phyloP scores from a whole-genome alignment of 345 rosid genomes.

The Dipteronia sinensis region DNA sequence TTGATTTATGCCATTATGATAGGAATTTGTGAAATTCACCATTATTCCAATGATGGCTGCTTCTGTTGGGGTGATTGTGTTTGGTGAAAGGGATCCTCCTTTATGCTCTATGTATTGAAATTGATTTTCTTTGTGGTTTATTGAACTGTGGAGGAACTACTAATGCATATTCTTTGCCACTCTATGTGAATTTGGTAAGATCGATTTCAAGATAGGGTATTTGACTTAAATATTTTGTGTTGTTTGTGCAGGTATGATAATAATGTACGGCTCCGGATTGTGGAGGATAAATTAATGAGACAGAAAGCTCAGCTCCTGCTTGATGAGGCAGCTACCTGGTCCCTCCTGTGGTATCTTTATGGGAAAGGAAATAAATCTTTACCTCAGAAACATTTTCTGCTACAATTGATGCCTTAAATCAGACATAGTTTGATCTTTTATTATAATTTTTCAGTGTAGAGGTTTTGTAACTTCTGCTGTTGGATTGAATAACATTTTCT shows the following conservation, averaged over 20 bases:
- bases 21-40: neutral
- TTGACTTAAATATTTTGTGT: conserved; percentile 13
- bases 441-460: neutral
- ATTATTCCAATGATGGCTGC: neutral
- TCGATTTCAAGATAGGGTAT: conserved; percentile 13
- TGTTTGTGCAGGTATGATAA: conserved; percentile 65
- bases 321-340: conserved; percentile 99
- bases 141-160: neutral
- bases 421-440: neutral
- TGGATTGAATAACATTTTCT: neutral
- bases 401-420: conserved; percentile 15
- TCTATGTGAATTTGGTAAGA: neutral
- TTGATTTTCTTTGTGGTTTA: neutral
- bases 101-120: neutral
- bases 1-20: neutral
- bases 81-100: neutral
- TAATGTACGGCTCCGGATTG: conserved; percentile 61
- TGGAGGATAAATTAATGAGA: conserved; percentile 93
- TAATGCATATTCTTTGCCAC: neutral
- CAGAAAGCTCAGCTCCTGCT: conserved; percentile 93
- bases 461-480: neutral
- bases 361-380: conserved; percentile 81
- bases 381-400: conserved; percentile 18
- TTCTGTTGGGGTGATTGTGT: neutral
- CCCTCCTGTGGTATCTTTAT: conserved; percentile 91